Evolutionary conservation across 768 basidiomycete species (phyloP), one percentile per base, ranked within the genome.

Genomic region (Tephrocybe sp.): DNA sequence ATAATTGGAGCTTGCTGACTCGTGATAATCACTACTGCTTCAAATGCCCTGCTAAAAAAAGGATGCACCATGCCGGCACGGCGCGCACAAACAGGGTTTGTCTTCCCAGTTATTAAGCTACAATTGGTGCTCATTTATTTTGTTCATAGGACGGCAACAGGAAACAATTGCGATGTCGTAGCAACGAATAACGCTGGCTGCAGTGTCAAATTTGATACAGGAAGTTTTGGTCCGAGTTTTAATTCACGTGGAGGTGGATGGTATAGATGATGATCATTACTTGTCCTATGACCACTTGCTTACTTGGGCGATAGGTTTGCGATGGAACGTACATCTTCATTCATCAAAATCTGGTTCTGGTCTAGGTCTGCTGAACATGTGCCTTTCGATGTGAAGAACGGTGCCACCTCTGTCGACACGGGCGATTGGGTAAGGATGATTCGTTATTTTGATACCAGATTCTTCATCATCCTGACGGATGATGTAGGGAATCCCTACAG

Each of bases 321-420:
- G 0, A 69, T 85, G 58, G 82, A 86, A 59, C 74, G 84, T 29
- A 83, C 83, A 1, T 53, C 64, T 18, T 58, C 60, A 3, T 79
- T 73, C 60, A 80, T 88, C 60, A 84, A 82, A 53, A 70, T 87
- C 39, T 89, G 82, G 79, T 88, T 86, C 68, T 89, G 84, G 83
- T 70, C 82, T 1, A 72, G 83, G 37, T 67, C 64, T 42, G 71
- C 59, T 22, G 57, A 60, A 12, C 57, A 57, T 27, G 68, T 79
- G 22, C 83, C 82, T 1, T 54, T 61, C 8, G 82, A 78, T 54
- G 71, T 83, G 12, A 63, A 51, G 21, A 61, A 61, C 15, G 79
- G 78, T 3, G 68, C 64, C 0, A 58, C 58, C n/a, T 57, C 57
- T 3, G 69, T 83, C n/a, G 66, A 80, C 61, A 80, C 83, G 3